These are phyloP conservation scores for Candida succiphila DNA, from an alignment of 805 yeast species.

Conservation along the genomic window DNA sequence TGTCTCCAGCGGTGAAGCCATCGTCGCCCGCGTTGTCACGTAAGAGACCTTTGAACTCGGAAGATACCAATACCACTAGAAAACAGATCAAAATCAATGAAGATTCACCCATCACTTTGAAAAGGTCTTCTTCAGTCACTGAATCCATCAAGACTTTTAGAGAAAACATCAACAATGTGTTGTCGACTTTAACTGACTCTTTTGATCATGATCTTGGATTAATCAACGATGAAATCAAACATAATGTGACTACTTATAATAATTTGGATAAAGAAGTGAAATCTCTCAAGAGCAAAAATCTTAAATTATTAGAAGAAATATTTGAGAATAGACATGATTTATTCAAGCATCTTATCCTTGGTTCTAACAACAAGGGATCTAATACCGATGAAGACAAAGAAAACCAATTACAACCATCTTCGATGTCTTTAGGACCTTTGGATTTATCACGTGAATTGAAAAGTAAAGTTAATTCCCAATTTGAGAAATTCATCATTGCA, in stretches of 20 bases:
- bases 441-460: neutral
- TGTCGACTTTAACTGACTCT: conserved; percentile 12
- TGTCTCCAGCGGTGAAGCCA: too few relatives aligned
- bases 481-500: neutral
- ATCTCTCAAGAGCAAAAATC: conserved; percentile 11
- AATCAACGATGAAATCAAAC: conserved; percentile 42
- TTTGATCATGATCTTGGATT: conserved; percentile 20
- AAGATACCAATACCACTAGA: too few relatives aligned
- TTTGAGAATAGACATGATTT: conserved; percentile 3
- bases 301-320: conserved; percentile 10
- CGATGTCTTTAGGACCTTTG: neutral
- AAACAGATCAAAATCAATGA: neutral
- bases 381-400: neutral
- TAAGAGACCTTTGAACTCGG: too few relatives aligned
- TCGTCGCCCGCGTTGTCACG: too few relatives aligned
- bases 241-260: conserved; percentile 32
- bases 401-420: neutral
- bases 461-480: neutral
- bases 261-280: conserved; percentile 31
- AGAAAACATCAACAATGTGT: conserved; percentile 10
- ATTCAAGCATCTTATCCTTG: neutral
- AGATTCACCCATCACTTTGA: neutral
- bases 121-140: neutral
- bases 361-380: neutral
- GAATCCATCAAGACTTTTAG: conserved; percentile 5